These are phyloP conservation scores for Phytophthora sojae DNA, from an alignment of 352 stramenopile species.

Conservation along the genomic window DNA sequence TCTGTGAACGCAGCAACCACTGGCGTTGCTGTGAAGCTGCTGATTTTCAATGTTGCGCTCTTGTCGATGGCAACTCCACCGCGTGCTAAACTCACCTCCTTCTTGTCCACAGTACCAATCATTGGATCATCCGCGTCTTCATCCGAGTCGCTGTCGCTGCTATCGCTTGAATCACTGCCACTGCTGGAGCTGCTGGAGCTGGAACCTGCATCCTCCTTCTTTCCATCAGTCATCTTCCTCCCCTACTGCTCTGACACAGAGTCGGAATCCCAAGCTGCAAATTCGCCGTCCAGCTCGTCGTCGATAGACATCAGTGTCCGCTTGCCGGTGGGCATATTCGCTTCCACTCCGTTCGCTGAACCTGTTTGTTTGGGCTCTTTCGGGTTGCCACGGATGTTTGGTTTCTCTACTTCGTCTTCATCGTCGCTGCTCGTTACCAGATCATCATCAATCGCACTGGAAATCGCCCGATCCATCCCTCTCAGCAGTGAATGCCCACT, in stretches of 20 bases:
- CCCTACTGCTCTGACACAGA: constrained; percentile 20
- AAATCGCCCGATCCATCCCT: constrained; percentile 23
- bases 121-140: constrained; percentile 16
- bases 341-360: background rate
- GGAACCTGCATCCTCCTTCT: constrained; percentile 8
- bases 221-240: background rate
- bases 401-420: constrained; percentile 18
- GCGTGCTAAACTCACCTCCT: too few relatives aligned
- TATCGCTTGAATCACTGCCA: constrained; percentile 42
- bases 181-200: constrained; percentile 43
- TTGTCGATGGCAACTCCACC: too few relatives aligned
- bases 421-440: constrained; percentile 41
- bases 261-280: constrained; percentile 43
- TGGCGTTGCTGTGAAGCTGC: too few relatives aligned
- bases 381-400: background rate
- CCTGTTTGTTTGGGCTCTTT: background rate
- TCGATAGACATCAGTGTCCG: constrained; percentile 38
- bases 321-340: background rate
- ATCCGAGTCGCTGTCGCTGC: constrained; percentile 38
- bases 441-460: constrained; percentile 41
- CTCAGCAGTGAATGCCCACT: background rate
- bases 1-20: too few relatives aligned
- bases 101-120: background rate
- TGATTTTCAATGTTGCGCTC: too few relatives aligned
- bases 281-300: constrained; percentile 50